Conservation (phyloP, 345 rosid species). For the Murraya koenigii region DNA sequence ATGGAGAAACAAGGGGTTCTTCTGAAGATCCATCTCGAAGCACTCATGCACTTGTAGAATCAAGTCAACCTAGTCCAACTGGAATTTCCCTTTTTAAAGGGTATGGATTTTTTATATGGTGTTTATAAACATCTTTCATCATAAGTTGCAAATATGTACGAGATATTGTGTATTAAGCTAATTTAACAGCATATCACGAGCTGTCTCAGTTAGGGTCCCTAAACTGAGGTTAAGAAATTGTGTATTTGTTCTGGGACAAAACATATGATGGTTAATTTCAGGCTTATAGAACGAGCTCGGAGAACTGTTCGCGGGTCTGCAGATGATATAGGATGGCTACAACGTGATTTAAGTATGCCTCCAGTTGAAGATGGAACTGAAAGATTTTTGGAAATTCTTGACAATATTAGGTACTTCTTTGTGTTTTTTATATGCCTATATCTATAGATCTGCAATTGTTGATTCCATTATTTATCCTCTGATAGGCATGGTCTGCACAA, state of each 20-base stretch:
- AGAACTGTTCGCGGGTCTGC: constrained; percentile 96
- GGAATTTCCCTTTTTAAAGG: constrained; percentile 83
- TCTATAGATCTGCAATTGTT: constrained; percentile 25
- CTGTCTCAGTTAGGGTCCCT: not conserved
- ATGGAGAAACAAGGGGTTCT: constrained; percentile 31
- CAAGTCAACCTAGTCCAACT: constrained; percentile 35
- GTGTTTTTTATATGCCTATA: constrained; percentile 9
- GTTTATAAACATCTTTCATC: constrained; percentile 5
- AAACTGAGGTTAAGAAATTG: not conserved
- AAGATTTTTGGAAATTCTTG: constrained; percentile 65
- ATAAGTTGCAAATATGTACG: not conserved
- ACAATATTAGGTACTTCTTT: constrained; percentile 65
- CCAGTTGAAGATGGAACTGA: constrained; percentile 91
- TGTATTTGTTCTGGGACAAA: constrained; percentile 1
- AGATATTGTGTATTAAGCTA: not conserved
- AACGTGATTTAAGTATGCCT: constrained; percentile 67
- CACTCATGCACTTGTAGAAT: constrained; percentile 42
- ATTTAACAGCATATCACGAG: not conserved
- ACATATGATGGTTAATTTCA: constrained; percentile 22
- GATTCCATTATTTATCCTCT: constrained; percentile 21
- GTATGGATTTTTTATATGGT: constrained; percentile 38
- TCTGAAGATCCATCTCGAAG: constrained; percentile 35
- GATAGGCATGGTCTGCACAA: constrained; percentile 93
- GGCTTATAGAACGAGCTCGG: constrained; percentile 85
- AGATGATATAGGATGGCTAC: constrained; percentile 96